Percentiles rank a stretch among this genome's conserved stretches.
Conservation (phyloP, 1,284 basidiomycete species). For the Malassezia globosa region DNA sequence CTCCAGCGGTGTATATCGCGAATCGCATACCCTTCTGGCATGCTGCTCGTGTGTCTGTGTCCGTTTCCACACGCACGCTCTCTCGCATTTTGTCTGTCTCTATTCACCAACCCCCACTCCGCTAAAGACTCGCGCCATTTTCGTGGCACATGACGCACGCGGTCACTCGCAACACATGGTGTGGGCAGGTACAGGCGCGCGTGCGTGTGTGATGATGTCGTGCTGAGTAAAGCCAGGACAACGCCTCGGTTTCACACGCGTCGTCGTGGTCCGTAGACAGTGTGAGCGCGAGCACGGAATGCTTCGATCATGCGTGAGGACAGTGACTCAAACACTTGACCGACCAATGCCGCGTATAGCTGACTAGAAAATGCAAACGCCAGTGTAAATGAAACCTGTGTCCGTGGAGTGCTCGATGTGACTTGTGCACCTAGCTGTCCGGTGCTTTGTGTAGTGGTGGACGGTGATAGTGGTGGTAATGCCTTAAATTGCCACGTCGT, state of each 20-base stretch:
- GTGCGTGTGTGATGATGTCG: too few species aligned
- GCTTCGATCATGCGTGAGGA: slow-evolving; percentile 80
- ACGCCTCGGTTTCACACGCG: slow-evolving; percentile 1
- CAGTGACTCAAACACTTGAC: slow-evolving; percentile 72
- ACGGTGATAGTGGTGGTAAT: background rate
- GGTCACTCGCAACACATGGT: too few species aligned
- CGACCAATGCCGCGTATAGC: slow-evolving; percentile 67
- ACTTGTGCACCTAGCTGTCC: background rate
- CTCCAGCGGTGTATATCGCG: slow-evolving; percentile 42
- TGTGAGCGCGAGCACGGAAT: slow-evolving; percentile 67
- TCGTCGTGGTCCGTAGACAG: slow-evolving; percentile 8
- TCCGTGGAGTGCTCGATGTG: background rate
- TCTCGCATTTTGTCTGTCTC: too few species aligned
- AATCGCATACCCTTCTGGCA: slow-evolving; percentile 42
- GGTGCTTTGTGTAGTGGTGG: too few species aligned
- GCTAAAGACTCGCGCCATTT: too few species aligned
- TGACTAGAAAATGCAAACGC: slow-evolving; percentile 78
- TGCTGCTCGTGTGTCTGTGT: slow-evolving; percentile 4
- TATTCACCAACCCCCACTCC: too few species aligned
- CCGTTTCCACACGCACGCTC: too few species aligned
- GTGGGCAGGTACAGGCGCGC: too few species aligned
- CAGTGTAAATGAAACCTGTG: slow-evolving; percentile 49
- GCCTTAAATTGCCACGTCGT: slow-evolving; percentile 55
- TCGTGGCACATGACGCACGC: too few species aligned
- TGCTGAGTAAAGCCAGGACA: too few species aligned